Conservation (phyloP, 2,329 filamentous ascomycete genomes). For the Penicillium decumbens region DNA sequence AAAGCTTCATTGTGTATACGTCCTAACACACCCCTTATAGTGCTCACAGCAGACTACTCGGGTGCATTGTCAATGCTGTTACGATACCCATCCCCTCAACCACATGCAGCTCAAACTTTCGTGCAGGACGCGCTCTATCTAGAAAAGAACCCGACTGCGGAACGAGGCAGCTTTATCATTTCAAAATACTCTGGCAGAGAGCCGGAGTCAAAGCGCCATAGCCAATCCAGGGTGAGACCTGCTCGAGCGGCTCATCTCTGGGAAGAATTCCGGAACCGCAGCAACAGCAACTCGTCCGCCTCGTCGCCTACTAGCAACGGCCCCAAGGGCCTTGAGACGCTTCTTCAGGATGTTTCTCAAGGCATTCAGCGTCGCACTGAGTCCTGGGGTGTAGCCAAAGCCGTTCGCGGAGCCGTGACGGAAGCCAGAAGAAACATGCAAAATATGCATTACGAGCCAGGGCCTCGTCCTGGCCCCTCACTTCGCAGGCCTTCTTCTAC, state of each 20-base stretch:
- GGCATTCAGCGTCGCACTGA: slow-evolving; percentile 47
- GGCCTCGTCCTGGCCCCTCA: slow-evolving; percentile 21
- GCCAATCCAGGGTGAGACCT: slow-evolving; percentile 19
- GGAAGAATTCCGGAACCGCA: slow-evolving; percentile 28
- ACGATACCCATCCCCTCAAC: slow-evolving; percentile 68
- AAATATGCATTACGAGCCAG: slow-evolving; percentile 40
- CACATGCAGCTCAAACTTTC: slow-evolving; percentile 69
- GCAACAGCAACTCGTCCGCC: slow-evolving; percentile 32
- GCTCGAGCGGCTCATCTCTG: slow-evolving; percentile 24
- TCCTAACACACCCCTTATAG: slow-evolving; percentile 42
- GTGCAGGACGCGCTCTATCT: slow-evolving; percentile 72
- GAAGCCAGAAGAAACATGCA: slow-evolving; percentile 47
- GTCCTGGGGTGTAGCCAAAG: slow-evolving; percentile 48
- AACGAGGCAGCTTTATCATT: slow-evolving; percentile 43
- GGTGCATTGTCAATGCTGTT: slow-evolving; percentile 74
- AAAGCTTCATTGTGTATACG: slow-evolving; percentile 7
- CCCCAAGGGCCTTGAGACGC: slow-evolving; percentile 42
- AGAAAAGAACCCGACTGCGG: slow-evolving; percentile 41
- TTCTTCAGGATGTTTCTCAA: slow-evolving; percentile 48
- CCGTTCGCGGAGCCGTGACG: slow-evolving; percentile 45
- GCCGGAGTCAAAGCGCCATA: slow-evolving; percentile 32
- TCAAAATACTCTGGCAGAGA: slow-evolving; percentile 45
- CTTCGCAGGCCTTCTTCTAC: slow-evolving; percentile 5
- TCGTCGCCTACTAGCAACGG: slow-evolving; percentile 37
- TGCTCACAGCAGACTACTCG: slow-evolving; percentile 84